Evolutionary conservation across 2,329 filamentous ascomycete species (phyloP), one percentile per base, ranked within the genome.

Genomic region (Fonsecaea pedrosoi): DNA sequence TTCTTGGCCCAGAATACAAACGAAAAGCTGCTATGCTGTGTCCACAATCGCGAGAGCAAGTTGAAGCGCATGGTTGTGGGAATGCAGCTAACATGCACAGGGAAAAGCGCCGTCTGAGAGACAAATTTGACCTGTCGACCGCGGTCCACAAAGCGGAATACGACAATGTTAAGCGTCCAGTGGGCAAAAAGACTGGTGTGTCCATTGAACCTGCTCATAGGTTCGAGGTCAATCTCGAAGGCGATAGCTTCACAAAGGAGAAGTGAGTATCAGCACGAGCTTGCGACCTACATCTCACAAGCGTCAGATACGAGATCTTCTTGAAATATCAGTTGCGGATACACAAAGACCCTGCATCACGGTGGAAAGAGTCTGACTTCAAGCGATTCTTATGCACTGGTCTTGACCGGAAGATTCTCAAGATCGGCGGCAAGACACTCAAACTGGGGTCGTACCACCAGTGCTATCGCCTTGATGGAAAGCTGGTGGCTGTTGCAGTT

Each of bases 391-490:
- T 84, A 21, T 84, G 82, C 70, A 77, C 78, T 10, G 82, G 82
- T 6, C 73, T 84, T 60, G 78, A 79, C 58, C 76, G 78, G 38
- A 77, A 75, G 25, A 76, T 77, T 1, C 73, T 77, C 25, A 77
- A 77, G 42, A 67, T 74, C 9, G 75, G 75, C 45, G 76, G 76
- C 4, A 75, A 72, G n/a, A 78, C 80, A 54, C 77, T 79, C 68
- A 82, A 78, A 68, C 72, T 83, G 4, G 82, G 82, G 0, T 83
- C 82, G 18, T 83, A 81, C 75, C 82, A 84, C 70, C 82, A 83
- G 66, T 83, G 81, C 71, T 84, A 84, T 69, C 79, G 82, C 34
- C 71, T 84, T 25, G 82, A 84, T 73, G 82, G 82, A 10, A 78
- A 79, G 60, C 74, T 84, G 53, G 78, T 84, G 62, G 82, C 82